These are phyloP conservation scores for Maudiozyma saulgeensis DNA, from an alignment of 805 yeast species.

Conservation along the genomic window DNA sequence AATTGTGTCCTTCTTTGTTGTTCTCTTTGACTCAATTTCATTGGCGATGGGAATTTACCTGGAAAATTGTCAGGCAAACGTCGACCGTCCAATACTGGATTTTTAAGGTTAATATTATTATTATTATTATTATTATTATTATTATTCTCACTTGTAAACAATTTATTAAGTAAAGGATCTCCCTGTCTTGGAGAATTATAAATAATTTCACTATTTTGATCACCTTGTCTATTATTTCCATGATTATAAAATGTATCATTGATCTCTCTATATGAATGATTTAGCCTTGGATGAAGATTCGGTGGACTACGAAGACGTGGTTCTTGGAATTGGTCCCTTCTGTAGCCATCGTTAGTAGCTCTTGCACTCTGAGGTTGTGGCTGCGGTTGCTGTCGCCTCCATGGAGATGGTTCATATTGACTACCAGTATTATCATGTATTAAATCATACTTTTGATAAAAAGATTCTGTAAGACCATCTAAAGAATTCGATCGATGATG, in stretches of 20 bases:
- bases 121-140: conserved; percentile 1
- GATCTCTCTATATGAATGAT: conserved; percentile 5
- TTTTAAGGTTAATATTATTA: neutral
- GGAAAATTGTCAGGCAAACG: conserved; percentile 10
- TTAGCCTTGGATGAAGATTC: conserved; percentile 4
- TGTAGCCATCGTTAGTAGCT: neutral
- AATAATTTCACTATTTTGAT: conserved; percentile 5
- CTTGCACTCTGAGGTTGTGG: neutral
- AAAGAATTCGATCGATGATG: conserved; percentile 19
- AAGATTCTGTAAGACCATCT: conserved; percentile 16
- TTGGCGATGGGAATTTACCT: conserved; percentile 28
- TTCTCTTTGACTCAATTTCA: neutral
- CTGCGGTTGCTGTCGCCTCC: neutral
- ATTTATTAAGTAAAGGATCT: conserved; percentile 19
- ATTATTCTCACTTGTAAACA: conserved; percentile 10
- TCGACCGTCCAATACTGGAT: neutral
- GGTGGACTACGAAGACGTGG: conserved; percentile 8
- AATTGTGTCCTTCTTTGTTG: neutral
- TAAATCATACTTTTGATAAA: conserved; percentile 21
- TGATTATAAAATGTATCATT: conserved; percentile 19
- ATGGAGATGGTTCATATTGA: neutral
- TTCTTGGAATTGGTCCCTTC: neutral
- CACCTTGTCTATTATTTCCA: neutral
- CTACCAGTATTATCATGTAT: conserved; percentile 4
- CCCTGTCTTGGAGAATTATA: conserved; percentile 14